These are phyloP conservation scores for Pneumocystis canis DNA, from an alignment of 1,139 yeast genomes.

Conservation along the genomic window DNA sequence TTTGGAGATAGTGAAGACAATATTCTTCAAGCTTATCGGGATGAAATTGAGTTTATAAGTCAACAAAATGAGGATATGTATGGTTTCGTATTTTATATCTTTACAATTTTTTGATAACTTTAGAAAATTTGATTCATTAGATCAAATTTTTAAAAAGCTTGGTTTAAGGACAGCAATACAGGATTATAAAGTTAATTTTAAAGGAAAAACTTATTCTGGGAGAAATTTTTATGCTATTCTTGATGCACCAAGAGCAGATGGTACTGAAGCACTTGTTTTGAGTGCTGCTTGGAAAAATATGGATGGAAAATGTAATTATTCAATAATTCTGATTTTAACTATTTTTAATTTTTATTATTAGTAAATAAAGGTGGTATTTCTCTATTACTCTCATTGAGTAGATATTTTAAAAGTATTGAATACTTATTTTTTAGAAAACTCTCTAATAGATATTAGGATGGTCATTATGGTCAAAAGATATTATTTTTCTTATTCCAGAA, in stretches of 20 bases:
- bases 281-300: conserved; percentile 74
- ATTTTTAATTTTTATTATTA: not conserved
- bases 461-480: conserved; percentile 92
- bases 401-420: conserved; percentile 48
- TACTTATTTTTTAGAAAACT: not conserved
- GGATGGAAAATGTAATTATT: conserved; percentile 27
- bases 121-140: conserved; percentile 33
- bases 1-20: conserved; percentile 70
- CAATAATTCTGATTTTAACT: no score
- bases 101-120: not conserved
- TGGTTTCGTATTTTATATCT: conserved; percentile 9
- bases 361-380: conserved; percentile 71
- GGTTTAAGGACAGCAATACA: conserved; percentile 57
- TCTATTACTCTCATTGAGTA: conserved; percentile 53
- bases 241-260: conserved; percentile 92
- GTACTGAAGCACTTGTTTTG: conserved; percentile 86
- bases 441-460: conserved; percentile 25
- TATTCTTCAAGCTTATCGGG: conserved; percentile 68
- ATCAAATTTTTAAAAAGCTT: conserved; percentile 49
- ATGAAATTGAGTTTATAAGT: conserved; percentile 34
- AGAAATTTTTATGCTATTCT: conserved; percentile 64
- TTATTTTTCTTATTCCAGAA: conserved; percentile 69
- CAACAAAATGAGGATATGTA: conserved; percentile 13
- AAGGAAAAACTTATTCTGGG: conserved; percentile 26
- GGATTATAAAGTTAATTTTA: conserved; percentile 23